Evolutionary conservation across 2,329 filamentous ascomycete genomes (phyloP).

Genomic region (Aspergillus sp.): DNA sequence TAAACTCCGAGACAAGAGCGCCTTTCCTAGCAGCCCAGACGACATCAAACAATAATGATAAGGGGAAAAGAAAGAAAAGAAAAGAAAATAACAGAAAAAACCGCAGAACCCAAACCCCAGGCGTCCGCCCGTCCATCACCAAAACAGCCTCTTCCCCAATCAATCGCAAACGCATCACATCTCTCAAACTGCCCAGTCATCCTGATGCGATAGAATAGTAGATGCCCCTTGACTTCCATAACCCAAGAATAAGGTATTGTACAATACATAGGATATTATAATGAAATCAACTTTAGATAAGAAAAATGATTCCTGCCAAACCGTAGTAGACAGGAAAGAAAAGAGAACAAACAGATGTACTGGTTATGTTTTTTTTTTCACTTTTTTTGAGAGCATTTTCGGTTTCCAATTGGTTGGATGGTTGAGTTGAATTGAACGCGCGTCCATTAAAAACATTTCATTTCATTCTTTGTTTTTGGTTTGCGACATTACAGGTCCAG

Average conservation of each 20-base stretch:
- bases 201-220: background rate
- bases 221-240: background rate
- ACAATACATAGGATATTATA: conserved; percentile 24
- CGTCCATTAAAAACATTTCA: conserved; percentile 14
- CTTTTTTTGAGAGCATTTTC: background rate
- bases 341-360: background rate
- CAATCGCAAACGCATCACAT: background rate
- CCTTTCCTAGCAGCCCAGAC: conserved; percentile 26
- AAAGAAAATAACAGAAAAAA: conserved; percentile 2
- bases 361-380: conserved; percentile 2
- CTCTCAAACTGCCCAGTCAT: background rate
- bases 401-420: background rate
- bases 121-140: conserved; percentile 10
- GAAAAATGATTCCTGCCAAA: conserved; percentile 3
- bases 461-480: conserved; percentile 24
- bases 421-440: conserved; percentile 4
- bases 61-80: background rate
- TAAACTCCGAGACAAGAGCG: conserved; percentile 23
- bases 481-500: conserved; percentile 38
- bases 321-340: background rate
- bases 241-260: conserved; percentile 18
- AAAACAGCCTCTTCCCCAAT: background rate
- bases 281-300: conserved; percentile 1
- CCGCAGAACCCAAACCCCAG: conserved; percentile 23
- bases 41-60: background rate